A percentile compares a stretch with the other conserved stretches of the same genome.
phyloP scores from a whole-genome alignment of 2,329 filamentous ascomycete species.

The Ceratocystis huliohia region DNA sequence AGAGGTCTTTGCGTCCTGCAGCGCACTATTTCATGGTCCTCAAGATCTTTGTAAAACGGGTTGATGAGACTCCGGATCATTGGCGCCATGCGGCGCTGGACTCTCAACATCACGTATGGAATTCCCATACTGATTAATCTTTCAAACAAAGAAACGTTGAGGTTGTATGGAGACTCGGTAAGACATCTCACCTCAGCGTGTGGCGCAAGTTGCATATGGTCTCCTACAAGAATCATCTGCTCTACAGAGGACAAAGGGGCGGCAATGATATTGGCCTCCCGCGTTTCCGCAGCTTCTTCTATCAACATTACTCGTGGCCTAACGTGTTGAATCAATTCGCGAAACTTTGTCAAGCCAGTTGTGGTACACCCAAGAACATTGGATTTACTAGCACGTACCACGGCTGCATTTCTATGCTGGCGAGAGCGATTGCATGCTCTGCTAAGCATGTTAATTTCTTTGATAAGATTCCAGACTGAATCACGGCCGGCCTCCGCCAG shows the following conservation, averaged over 20 bases:
- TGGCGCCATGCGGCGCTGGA: constrained; percentile 51
- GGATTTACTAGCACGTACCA: constrained; percentile 26
- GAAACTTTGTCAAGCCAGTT: constrained; percentile 70
- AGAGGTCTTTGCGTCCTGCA: constrained; percentile 28
- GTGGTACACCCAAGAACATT: constrained; percentile 55
- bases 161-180: constrained; percentile 46
- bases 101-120: constrained; percentile 49
- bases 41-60: constrained; percentile 35
- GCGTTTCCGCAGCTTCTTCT: constrained; percentile 68
- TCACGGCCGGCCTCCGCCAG: constrained; percentile 37
- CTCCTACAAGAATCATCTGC: constrained; percentile 52
- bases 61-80: constrained; percentile 34
- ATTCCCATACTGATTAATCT: constrained; percentile 55
- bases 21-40: constrained; percentile 34
- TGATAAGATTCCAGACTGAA: constrained; percentile 38
- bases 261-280: constrained; percentile 47
- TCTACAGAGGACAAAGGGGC: constrained; percentile 40
- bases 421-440: constrained; percentile 42
- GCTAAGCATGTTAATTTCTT: constrained; percentile 38
- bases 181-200: constrained; percentile 51
- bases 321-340: constrained; percentile 52
- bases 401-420: constrained; percentile 43
- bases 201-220: constrained; percentile 67
- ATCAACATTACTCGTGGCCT: constrained; percentile 58
- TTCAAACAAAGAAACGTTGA: constrained; percentile 70